Evolutionary conservation across 2,329 filamentous ascomycete genomes (phyloP).

Genomic region (Periglandula ipomoeae): DNA sequence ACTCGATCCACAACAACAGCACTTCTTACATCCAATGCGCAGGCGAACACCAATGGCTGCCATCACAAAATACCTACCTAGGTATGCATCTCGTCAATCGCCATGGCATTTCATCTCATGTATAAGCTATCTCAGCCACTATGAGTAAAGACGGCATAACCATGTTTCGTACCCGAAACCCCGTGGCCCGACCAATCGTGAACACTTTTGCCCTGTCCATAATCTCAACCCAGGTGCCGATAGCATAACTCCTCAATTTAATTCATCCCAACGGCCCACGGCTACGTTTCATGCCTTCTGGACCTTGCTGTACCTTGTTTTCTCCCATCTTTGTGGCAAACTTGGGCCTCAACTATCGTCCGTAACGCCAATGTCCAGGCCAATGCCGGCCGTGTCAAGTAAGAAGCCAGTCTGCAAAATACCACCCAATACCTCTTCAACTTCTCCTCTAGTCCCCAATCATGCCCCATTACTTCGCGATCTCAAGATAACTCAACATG

Average conservation of each 20-base stretch:
- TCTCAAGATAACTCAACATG: background rate
- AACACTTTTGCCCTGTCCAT: background rate
- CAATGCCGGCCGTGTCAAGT: background rate
- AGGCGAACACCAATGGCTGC: no score
- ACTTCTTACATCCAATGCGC: no score
- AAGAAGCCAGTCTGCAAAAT: background rate
- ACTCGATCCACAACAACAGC: no score
- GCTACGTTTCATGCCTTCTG: background rate
- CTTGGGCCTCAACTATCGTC: background rate
- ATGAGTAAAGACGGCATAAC: background rate
- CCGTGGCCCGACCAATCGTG: background rate
- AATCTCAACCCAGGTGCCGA: background rate
- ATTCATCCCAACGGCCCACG: background rate
- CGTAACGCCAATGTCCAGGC: background rate
- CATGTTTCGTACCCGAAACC: background rate
- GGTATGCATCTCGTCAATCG: no score
- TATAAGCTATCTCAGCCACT: no score
- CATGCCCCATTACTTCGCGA: background rate
- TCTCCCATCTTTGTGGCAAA: background rate
- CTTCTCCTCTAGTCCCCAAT: background rate
- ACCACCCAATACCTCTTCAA: background rate
- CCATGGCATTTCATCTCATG: no score
- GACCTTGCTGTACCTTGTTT: background rate
- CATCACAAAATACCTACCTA: no score
- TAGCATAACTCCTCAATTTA: slow-evolving; percentile 5